Base-by-base conservation (phyloP, 306 rosid species). In the Sindora glabra region DNA sequence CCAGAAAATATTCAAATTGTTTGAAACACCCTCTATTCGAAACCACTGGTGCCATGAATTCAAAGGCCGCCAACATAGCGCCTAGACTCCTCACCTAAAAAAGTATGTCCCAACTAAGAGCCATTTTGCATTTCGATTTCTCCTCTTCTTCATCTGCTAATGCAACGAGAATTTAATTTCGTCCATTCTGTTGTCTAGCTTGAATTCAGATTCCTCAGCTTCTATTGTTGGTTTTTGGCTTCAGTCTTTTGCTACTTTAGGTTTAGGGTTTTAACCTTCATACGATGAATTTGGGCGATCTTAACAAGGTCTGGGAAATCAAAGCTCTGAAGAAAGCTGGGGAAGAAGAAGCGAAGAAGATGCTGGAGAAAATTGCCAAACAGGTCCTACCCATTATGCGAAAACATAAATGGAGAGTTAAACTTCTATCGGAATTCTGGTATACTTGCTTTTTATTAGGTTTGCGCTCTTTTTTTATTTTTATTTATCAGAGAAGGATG, bases 321-420 rank as follows among this genome's bases (percentile, higher is more conserved):
- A 83, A 47, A 74, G 84, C 89, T 48, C 77, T 88, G 52, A 83
- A 83, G 71, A 88, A 85, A 72, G 80, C 90, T 19, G 74, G 70
- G 12, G 57, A 77, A 57, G 96, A 86, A 8, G 80, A 85, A 74
- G 98, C 96, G 10, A 82, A 48, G 59, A 84, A 79, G 42, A 76
- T 79, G 70, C 74, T 91, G 7, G 98, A 88, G 61, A 85, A 72
- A 54, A 72, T 91, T 21, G 98, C 98, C 33, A 85, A 81, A 71
- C 98, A 91, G 73, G 96, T 91, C 24, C 98, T 83, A 23, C 98
- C 98, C 34, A 91, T 91, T 59, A 91, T 91, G 98, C 86, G 71
- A 33, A 83, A 73, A 37, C 96, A 68, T 69, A 88, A 83, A 67
- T 91, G 98, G 98, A 83, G 96, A 62, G 92, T 91, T 67, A 88